A percentile compares a stretch with the other conserved stretches of the same genome.
phyloP scores from a whole-genome alignment of 1,284 basidiomycete species.

The Grifola frondosa region DNA sequence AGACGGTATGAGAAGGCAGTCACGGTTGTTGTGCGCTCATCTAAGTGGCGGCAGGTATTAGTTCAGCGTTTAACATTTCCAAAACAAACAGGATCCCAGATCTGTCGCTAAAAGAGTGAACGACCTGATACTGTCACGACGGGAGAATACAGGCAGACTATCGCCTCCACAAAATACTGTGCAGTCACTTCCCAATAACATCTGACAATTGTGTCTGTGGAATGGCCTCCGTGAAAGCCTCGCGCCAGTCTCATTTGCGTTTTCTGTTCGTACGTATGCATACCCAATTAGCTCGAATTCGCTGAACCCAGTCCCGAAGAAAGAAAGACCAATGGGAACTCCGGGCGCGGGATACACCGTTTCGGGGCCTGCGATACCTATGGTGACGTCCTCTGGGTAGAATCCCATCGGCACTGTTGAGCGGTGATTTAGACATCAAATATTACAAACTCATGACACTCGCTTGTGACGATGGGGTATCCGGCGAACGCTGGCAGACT shows the following conservation, averaged over 20 bases:
- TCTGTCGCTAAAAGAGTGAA: too few species aligned
- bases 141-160: too few species aligned
- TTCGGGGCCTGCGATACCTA: conserved; percentile 30
- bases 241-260: conserved; percentile 53
- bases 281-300: conserved; percentile 59
- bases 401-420: conserved; percentile 61
- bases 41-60: too few species aligned
- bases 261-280: conserved; percentile 67
- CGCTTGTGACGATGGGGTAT: conserved; percentile 59
- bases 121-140: too few species aligned
- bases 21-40: too few species aligned
- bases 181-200: too few species aligned
- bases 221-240: conserved; percentile 54
- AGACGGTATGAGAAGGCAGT: too few species aligned
- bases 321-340: conserved; percentile 66
- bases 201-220: conserved; percentile 61
- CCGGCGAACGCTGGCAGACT: conserved; percentile 60
- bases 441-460: conserved; percentile 7
- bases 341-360: too few species aligned
- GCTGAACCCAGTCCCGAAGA: conserved; percentile 62
- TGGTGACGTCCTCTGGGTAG: conserved; percentile 46
- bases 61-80: too few species aligned
- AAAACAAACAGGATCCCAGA: too few species aligned
- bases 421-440: too few species aligned
- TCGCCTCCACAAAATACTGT: too few species aligned